phyloP scores from a whole-genome alignment of 768 basidiomycete genomes.

The Termitomyces sp. region DNA sequence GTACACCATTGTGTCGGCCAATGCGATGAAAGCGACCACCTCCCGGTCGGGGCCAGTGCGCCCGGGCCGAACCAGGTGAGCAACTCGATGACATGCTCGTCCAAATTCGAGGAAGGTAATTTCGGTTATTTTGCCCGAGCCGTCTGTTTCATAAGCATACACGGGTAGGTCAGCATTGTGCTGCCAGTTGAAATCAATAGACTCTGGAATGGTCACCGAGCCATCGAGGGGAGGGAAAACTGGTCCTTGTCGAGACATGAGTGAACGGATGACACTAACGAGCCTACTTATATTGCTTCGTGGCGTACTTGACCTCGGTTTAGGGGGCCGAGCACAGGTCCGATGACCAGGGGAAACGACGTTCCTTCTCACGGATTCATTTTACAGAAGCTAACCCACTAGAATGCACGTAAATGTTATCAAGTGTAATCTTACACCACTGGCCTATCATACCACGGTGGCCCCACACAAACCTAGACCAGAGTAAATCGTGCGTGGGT shows the following conservation, averaged over 20 bases:
- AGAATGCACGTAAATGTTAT: no score
- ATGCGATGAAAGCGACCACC: constrained; percentile 25
- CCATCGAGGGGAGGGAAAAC: constrained; percentile 12
- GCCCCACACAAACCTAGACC: background rate
- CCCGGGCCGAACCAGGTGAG: constrained; percentile 24
- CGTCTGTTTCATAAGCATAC: constrained; percentile 15
- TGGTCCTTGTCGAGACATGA: constrained; percentile 2
- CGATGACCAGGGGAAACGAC: background rate
- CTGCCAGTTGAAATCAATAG: constrained; percentile 16
- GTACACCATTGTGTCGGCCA: constrained; percentile 25
- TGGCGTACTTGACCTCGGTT: background rate
- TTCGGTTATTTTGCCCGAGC: constrained; percentile 10
- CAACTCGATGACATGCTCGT: constrained; percentile 32
- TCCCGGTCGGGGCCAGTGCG: constrained; percentile 16
- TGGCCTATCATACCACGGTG: background rate
- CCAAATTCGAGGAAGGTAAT: constrained; percentile 33
- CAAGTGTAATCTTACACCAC: background rate
- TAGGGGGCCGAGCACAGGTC: background rate
- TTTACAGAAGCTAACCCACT: no score
- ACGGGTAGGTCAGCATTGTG: constrained; percentile 16
- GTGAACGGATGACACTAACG: no score
- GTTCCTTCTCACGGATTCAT: no score
- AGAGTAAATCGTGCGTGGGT: background rate
- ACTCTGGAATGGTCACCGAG: constrained; percentile 12
- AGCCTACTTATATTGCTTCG: background rate